These are phyloP conservation scores for Hygrocybe coccinea DNA, from an alignment of 768 basidiomycete genomes.

Conservation along the genomic window DNA sequence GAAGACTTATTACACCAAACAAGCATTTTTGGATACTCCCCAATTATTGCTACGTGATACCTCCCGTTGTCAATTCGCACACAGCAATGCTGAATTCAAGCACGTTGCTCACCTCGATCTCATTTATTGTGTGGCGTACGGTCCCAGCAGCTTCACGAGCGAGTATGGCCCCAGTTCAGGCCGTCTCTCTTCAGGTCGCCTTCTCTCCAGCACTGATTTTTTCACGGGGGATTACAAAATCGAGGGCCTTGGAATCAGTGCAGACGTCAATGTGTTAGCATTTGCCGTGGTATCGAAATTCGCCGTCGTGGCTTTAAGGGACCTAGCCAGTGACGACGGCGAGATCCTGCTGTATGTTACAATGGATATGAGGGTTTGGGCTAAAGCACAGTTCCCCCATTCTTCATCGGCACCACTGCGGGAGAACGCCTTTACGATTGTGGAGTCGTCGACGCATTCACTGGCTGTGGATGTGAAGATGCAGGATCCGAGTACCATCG, in stretches of 20 bases:
- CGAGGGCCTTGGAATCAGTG: slow-evolving; percentile 82
- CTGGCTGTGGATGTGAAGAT: slow-evolving; percentile 91
- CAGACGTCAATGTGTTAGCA: slow-evolving; percentile 84
- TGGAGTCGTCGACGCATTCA: slow-evolving; percentile 90
- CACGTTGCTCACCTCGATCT: slow-evolving; percentile 68
- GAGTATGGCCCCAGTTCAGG: no score
- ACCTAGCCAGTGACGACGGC: slow-evolving; percentile 49
- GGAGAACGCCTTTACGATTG: slow-evolving; percentile 93
- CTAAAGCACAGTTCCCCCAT: slow-evolving; percentile 89
- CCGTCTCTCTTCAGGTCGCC: slow-evolving; percentile 58
- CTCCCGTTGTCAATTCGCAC: slow-evolving; percentile 81
- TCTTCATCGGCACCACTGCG: slow-evolving; percentile 69
- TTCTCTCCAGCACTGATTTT: slow-evolving; percentile 84
- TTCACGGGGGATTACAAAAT: slow-evolving; percentile 60
- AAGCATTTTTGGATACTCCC: slow-evolving; percentile 65
- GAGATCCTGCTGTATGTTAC: slow-evolving; percentile 86
- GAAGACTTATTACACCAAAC: slow-evolving; percentile 85
- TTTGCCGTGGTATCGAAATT: slow-evolving; percentile 92
- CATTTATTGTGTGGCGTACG: slow-evolving; percentile 88
- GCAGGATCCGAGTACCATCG: slow-evolving; percentile 58
- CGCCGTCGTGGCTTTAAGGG: slow-evolving; percentile 85
- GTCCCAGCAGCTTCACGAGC: slow-evolving; percentile 48
- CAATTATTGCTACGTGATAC: slow-evolving; percentile 64
- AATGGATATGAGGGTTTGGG: slow-evolving; percentile 79
- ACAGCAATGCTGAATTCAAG: slow-evolving; percentile 79